Percentiles rank a stretch among this genome's conserved stretches.
These are phyloP conservation scores for Polyporus arcularius DNA, from an alignment of 768 basidiomycete genomes.

Conservation along the genomic window DNA sequence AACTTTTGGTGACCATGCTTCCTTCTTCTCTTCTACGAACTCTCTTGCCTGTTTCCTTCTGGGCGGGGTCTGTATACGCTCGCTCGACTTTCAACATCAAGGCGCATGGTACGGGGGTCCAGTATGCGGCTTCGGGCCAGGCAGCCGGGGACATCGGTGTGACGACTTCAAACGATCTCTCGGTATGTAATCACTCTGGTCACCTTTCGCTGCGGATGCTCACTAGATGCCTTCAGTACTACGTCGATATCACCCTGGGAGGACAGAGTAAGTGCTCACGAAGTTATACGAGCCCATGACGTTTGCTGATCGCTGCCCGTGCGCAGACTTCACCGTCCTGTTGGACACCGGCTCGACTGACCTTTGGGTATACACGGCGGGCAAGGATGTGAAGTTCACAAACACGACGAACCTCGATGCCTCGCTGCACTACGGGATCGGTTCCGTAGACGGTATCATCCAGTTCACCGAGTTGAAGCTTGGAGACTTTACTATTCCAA, in stretches of 20 bases:
- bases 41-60: too few species aligned
- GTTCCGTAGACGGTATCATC: slow-evolving; percentile 38
- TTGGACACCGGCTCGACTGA: slow-evolving; percentile 40
- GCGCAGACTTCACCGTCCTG: slow-evolving; percentile 30
- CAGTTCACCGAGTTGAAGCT: slow-evolving; percentile 37
- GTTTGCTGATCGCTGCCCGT: neutral
- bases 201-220: neutral
- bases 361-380: slow-evolving; percentile 29
- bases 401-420: slow-evolving; percentile 32
- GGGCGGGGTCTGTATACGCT: too few species aligned
- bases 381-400: slow-evolving; percentile 24
- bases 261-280: slow-evolving; percentile 1
- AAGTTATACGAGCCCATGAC: too few species aligned
- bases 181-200: neutral
- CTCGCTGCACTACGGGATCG: slow-evolving; percentile 39
- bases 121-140: neutral
- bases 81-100: neutral
- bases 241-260: slow-evolving; percentile 7
- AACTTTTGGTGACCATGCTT: too few species aligned
- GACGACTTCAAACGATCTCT: neutral
- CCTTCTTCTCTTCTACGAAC: too few species aligned
- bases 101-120: neutral
- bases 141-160: neutral
- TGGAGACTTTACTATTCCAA: slow-evolving; percentile 46
- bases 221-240: neutral